These are phyloP conservation scores for Pyrenophora tritici-repentis DNA, from an alignment of 2,329 filamentous ascomycete genomes.

Conservation along the genomic window DNA sequence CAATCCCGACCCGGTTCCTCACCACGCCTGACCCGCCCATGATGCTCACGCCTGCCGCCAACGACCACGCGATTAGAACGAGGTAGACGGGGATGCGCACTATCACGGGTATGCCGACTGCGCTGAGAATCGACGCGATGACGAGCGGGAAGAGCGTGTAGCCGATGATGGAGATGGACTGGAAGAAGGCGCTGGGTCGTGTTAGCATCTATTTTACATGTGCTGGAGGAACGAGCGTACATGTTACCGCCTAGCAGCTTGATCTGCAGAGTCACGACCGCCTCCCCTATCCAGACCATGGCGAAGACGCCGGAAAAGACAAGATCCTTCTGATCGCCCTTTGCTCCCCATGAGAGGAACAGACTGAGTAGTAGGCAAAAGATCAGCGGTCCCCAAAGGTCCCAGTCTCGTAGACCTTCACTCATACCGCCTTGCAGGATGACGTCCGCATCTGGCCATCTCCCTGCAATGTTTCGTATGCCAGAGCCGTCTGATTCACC, in stretches of 20 bases:
- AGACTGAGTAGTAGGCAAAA: slow-evolving; percentile 90
- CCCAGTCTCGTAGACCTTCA: slow-evolving; percentile 91
- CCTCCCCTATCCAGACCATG: slow-evolving; percentile 95
- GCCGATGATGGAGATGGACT: slow-evolving; percentile 96
- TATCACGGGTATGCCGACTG: slow-evolving; percentile 77
- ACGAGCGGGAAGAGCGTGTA: slow-evolving; percentile 98
- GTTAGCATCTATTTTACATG: slow-evolving; percentile 33
- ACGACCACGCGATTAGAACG: slow-evolving; percentile 85
- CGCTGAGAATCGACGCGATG: slow-evolving; percentile 87
- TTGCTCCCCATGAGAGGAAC: slow-evolving; percentile 81
- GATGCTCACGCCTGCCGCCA: slow-evolving; percentile 95
- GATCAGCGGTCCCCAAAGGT: slow-evolving; percentile 94
- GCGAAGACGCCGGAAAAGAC: slow-evolving; percentile 97
- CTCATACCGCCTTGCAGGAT: slow-evolving; percentile 76
- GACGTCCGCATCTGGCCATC: slow-evolving; percentile 71
- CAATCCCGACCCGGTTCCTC: slow-evolving; percentile 89
- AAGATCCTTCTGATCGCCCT: slow-evolving; percentile 77
- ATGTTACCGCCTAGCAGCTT: slow-evolving; percentile 96
- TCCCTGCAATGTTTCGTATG: slow-evolving; percentile 61
- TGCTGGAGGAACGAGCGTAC: slow-evolving; percentile 61
- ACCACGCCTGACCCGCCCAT: slow-evolving; percentile 93
- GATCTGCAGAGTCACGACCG: slow-evolving; percentile 96
- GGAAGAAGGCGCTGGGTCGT: slow-evolving; percentile 83
- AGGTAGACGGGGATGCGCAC: slow-evolving; percentile 89
- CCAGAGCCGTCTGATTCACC: slow-evolving; percentile 55